Evolutionary conservation across 306 rosid species (phyloP), one percentile per base, ranked within the genome.

Genomic region (Betula pendula): DNA sequence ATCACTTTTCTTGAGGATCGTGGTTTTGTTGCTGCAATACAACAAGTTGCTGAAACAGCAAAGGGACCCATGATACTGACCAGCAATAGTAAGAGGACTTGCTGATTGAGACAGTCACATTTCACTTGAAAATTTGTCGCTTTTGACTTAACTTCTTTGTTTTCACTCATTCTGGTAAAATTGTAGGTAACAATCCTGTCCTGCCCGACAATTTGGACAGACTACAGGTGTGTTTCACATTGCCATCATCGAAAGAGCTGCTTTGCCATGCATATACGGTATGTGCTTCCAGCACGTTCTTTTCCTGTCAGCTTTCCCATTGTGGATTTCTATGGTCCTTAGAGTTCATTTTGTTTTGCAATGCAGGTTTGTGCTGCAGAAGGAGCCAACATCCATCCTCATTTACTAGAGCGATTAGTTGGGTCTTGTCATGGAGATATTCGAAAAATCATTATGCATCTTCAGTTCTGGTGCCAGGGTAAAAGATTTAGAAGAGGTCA

Each of bases 401-500:
- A 76, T 77, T 67, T 90, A 71, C 79, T 95, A 52, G 86, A 89
- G 82, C 88, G 65, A 66, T 84, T 95, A 77, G 71, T 95, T 74
- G 83, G 60, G 51, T 88, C 76, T 81, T 89, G 91, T 59, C 78
- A 65, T 73, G 87, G 89, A 63, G 99, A 95, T 82, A 87, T 95
- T 67, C 93, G 97, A 53, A 92, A 95, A 89, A 81, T 82, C 79
- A 85, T 88, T 66, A 80, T 88, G 96, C 87, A 88, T 76, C 94
- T 95, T 81, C 99, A 95, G 87, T 95, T 89, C 90, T 89, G 99
- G 99, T 81, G 90, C 81, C 99, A 88, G 86, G 90, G 90, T 82
- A 74, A 70, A 85, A 73, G 56, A 74, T 71, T 75, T 80, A 55
- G 72, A 49, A 79, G 81, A 89, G 96, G 98, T 94, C 48, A 11